Evolutionary conservation across 495 filamentous ascomycete genomes (phyloP), one percentile per base, ranked within the genome.

Genomic region (Aspergillus affinis): DNA sequence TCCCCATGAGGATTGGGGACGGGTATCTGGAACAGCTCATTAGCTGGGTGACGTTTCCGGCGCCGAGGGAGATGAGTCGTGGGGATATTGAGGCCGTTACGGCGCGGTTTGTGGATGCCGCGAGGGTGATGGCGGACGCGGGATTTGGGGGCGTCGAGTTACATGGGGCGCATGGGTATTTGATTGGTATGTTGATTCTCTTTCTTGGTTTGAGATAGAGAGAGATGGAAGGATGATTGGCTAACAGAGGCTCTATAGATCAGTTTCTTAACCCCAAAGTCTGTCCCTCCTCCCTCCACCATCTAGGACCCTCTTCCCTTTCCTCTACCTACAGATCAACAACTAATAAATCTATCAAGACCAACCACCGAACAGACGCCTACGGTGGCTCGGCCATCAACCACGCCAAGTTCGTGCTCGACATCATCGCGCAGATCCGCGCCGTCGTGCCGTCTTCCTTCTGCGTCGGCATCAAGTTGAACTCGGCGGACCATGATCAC

Each of bases 381-480:
- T 84, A 81, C 65, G 81, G 80, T 26, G 81, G 81, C 55, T 69
- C 72, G 0, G 67, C 75, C 7, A 72, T 68, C 19, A 81, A 80
- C 19, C 73, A 79, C 53, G 70, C 76, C 4, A 69, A 69, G 30
- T 79, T 84, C 50, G 67, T 82, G 47, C 72, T 84, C 3, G 78
- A 80, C 15, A 77, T 81, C 62, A 73, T 81, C 15, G 44, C 49
- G 6, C 65, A 70, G 57, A 77, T 72, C 55, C 73, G 82, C 45
- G 65, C 71, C 50, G 78, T 71, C 18, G 81, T 81, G 1, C 80
- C 78, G 0, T 5, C 70, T 4, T 67, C 63, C 0, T 87, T 88
- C 64, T 75, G 71, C 50, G 76, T 88, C 45, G 84, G 84, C 17
- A 77, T 88, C 48, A 88, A 88, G 68, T 61, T 88, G 32, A 88